Evolutionary conservation across 257 asterid genomes (phyloP), one percentile per base, ranked within the genome.

Genomic region (Avicennia marina): DNA sequence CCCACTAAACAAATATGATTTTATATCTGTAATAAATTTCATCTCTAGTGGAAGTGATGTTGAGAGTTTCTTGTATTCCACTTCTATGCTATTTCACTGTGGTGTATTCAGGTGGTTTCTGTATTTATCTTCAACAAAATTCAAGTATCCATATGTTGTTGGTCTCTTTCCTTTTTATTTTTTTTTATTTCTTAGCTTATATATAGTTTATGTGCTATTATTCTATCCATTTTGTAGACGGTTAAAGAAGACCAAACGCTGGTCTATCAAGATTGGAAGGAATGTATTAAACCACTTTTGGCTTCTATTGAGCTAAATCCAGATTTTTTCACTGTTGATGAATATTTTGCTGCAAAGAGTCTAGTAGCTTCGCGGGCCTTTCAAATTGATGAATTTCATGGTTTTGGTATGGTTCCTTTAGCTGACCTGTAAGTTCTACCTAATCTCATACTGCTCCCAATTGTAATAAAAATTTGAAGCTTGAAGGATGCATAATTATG

Each of bases 341-440:
- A 77, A 46, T 90, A 90, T 60, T 64, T 82, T 29, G 84, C 94
- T 44, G 95, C 95, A 8, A 90, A 71, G 72, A 90, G 96, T 71
- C 83, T 90, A 54, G 68, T 85, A 68, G 82, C 98, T 40, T 90
- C 96, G 2, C 75, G 98, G 13, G 75, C 98, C 1, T 90, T 90
- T 72, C 76, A 78, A 62, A 73, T 90, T 19, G 98, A 90, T 67
- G 91, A 79, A 53, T 85, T 77, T 60, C 79, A 87, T 66, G 96
- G 96, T 65, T 74, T 42, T 45, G 98, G 98, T 63, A 90, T 90
- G 98, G 98, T 85, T 58, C 98, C 98, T 58, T 70, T 90, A 69
- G 98, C 96, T 39, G 98, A 90, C 78, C 91, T 90, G 94, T 89
- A 75, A 76, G 96, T 85, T 72, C 62, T 32, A 17, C 47, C 31